Percentiles rank a stretch among this genome's conserved stretches.
Conservation (phyloP, 2,329 filamentous ascomycete species). For the Macrophomina tecta region DNA sequence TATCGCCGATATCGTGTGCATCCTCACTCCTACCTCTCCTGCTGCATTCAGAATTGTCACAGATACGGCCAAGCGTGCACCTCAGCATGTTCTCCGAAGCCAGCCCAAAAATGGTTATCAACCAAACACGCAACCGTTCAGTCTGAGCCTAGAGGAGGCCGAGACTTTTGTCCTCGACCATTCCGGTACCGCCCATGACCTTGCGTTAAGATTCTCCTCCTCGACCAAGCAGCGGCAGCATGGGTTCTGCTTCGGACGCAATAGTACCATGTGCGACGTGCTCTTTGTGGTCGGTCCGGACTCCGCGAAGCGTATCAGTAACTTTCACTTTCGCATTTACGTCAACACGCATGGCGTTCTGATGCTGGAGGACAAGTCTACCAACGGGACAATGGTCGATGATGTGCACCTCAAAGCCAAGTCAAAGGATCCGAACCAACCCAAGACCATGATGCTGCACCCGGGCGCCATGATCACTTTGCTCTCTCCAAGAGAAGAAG, state of each 20-base stretch:
- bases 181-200: slow-evolving; percentile 55
- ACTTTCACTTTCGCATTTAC: slow-evolving; percentile 94
- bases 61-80: slow-evolving; percentile 57
- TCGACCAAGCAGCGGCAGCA: slow-evolving; percentile 68
- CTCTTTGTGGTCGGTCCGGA: slow-evolving; percentile 62
- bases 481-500: slow-evolving; percentile 56
- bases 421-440: slow-evolving; percentile 29
- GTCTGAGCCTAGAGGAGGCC: slow-evolving; percentile 44
- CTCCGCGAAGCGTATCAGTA: slow-evolving; percentile 77
- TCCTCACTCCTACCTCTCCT: slow-evolving; percentile 79
- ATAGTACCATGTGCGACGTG: slow-evolving; percentile 72
- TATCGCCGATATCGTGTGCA: slow-evolving; percentile 85
- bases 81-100: slow-evolving; percentile 66
- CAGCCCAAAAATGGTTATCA: slow-evolving; percentile 35
- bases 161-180: slow-evolving; percentile 58
- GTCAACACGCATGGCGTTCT: slow-evolving; percentile 83
- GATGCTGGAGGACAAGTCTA: slow-evolving; percentile 93
- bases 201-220: slow-evolving; percentile 82
- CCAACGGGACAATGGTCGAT: slow-evolving; percentile 94
- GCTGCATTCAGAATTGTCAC: slow-evolving; percentile 75
- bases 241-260: slow-evolving; percentile 89
- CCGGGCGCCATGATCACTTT: slow-evolving; percentile 78
- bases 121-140: slow-evolving; percentile 35
- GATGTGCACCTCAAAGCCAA: slow-evolving; percentile 66
- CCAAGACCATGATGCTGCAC: slow-evolving; percentile 68